Evolutionary conservation across 352 stramenopile species (phyloP), one percentile per base, ranked within the genome.

Genomic region (Globisporangium solare): DNA sequence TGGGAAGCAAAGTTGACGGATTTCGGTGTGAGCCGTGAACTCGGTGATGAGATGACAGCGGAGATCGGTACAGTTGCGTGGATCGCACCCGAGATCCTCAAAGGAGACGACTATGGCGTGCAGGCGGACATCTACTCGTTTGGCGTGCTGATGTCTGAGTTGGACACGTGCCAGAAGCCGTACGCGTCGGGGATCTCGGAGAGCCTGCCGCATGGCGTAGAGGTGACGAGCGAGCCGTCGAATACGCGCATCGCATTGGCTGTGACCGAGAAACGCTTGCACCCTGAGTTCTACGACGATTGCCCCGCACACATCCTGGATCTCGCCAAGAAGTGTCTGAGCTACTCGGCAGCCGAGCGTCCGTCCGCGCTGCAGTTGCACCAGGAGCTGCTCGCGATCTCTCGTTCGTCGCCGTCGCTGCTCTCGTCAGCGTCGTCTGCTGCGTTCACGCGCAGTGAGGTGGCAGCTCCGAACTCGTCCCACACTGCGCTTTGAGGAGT

Each of bases 61-160:
- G 74, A 79, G 39, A 68, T 86, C n/a, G 75, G 75, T 5, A 86
- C 75, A 5, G 68, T 76, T 1, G 61, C 70, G 15, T 86, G 75
- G 75, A 86, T 83, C 48, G 75, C 75, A 0, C 75, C 75, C 0
- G 73, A 86, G 58, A 65, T 86, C 24, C 71, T 86, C 20, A 73
- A 70, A 37, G 75, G 68, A 17, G 70, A 67, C 17, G 60, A 58
- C 43, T 86, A 86, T 56, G 67, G 69, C 31, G 67, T 79, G 37
- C 63, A 68, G 39, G 71, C 68, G 10, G 75, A 86, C 51, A 76
- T 86, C 48, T 86, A 86, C 55, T 83, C 73, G 32, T 83, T 86
- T 48, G 75, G 75, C 3, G 63, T 83, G 1, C 41, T 86, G 8
- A 67, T 86, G 68, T 71, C 58, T 13, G 75, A 83, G 58, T 39